Percentiles rank a stretch among this genome's conserved stretches.
phyloP scores from a whole-genome alignment of 345 rosid species.

The Brassica cretica region DNA sequence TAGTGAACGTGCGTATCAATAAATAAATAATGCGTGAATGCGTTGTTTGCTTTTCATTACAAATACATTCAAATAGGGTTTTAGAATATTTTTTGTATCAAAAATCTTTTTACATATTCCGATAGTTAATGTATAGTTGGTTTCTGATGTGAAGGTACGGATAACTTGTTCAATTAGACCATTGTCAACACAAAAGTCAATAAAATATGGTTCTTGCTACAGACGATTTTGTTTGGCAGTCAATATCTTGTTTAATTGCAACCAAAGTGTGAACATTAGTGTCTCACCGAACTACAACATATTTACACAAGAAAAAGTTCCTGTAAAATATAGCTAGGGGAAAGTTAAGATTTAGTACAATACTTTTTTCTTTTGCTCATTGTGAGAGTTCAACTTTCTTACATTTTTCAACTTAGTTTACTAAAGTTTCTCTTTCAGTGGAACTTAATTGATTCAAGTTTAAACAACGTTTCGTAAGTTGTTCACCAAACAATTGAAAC shows the following conservation, averaged over 20 bases:
- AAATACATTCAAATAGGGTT: conserved; percentile 8
- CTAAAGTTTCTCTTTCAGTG: conserved; percentile 2
- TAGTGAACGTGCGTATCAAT: neutral
- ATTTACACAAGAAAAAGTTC: too few species aligned
- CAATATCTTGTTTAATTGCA: neutral
- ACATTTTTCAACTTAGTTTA: conserved; percentile 21
- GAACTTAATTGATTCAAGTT: conserved; percentile 6
- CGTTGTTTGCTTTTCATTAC: neutral
- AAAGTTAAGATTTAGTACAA: neutral
- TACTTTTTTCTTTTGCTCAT: neutral
- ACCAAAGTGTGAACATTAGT: neutral
- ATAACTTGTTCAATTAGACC: conserved; percentile 14
- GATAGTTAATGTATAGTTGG: conserved; percentile 8
- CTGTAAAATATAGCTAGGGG: neutral
- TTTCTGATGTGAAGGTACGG: conserved; percentile 24
- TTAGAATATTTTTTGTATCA: neutral
- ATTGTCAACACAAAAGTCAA: conserved; percentile 8
- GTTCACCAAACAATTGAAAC: conserved; percentile 39
- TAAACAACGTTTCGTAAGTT: conserved; percentile 22
- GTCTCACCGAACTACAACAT: conserved; percentile 4
- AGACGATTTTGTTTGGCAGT: neutral
- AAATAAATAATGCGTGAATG: conserved; percentile 10
- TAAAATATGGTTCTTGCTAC: conserved; percentile 3
- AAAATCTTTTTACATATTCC: neutral
- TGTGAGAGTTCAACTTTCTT: conserved; percentile 34